phyloP scores from a whole-genome alignment of 2,329 filamentous ascomycete species.

The Eutypa lata region DNA sequence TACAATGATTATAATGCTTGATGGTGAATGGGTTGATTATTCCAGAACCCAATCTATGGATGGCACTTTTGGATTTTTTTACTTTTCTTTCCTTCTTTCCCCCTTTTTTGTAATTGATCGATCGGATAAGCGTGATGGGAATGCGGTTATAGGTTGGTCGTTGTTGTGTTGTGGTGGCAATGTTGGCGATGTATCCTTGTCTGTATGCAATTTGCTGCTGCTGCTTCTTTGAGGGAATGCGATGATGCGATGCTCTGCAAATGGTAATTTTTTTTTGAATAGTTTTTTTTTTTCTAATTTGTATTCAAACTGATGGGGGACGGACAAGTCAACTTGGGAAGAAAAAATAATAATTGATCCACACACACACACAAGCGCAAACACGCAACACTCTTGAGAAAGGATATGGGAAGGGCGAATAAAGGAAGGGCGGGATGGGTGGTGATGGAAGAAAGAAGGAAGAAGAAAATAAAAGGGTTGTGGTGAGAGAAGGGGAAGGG shows the following conservation, averaged over 20 bases:
- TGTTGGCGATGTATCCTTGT: background rate
- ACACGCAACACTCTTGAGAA: conserved; percentile 27
- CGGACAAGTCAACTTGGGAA: conserved; percentile 6
- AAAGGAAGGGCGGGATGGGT: conserved; percentile 30
- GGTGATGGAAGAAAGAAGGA: conserved; percentile 27
- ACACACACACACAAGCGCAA: conserved; percentile 15
- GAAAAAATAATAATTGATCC: conserved; percentile 21
- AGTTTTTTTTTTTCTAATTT: too few relatives aligned
- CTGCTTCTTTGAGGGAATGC: conserved; percentile 1
- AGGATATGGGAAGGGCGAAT: conserved; percentile 25
- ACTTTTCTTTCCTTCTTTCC: background rate
- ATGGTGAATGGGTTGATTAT: background rate
- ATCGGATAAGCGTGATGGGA: background rate
- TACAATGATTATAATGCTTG: background rate
- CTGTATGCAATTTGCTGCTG: background rate
- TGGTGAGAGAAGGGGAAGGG: conserved; percentile 15
- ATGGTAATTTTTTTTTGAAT: background rate
- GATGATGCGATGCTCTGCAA: background rate
- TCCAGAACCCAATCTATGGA: background rate
- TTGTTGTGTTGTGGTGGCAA: background rate
- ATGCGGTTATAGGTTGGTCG: background rate
- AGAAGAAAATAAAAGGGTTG: conserved; percentile 20
- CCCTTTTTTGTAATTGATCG: background rate
- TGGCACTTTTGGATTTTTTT: background rate
- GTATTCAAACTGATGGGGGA: background rate